Percentiles rank a stretch among this genome's conserved stretches.
These are phyloP conservation scores for Colletotrichum sidae DNA, from an alignment of 2,329 filamentous ascomycete species.

Conservation along the genomic window DNA sequence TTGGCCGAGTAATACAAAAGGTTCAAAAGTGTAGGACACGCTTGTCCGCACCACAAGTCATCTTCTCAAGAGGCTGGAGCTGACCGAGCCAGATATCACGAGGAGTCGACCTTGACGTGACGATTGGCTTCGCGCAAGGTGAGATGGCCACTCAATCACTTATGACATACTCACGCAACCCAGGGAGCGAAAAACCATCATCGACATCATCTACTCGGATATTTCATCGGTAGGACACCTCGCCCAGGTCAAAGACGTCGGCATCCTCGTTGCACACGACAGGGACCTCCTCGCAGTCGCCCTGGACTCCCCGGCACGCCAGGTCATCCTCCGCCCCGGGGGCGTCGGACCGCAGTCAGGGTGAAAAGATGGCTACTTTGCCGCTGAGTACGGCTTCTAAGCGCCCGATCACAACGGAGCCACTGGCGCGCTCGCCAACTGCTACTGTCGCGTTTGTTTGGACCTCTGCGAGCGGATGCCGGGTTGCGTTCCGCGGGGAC, in stretches of 20 bases:
- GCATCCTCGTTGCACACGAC: conserved; percentile 59
- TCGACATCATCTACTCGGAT: conserved; percentile 59
- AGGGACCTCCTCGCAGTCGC: conserved; percentile 63
- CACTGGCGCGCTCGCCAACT: conserved; percentile 57
- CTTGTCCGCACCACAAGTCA: no score
- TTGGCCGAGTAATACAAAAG: no score
- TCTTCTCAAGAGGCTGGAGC: neutral
- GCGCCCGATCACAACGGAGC: conserved; percentile 63
- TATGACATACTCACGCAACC: neutral
- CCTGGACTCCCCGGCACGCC: conserved; percentile 64
- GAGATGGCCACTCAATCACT: conserved; percentile 6
- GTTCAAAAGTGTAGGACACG: no score
- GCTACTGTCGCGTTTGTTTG: conserved; percentile 65
- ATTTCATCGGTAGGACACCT: conserved; percentile 55
- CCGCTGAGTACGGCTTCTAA: conserved; percentile 63
- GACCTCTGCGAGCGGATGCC: conserved; percentile 66
- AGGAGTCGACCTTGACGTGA: conserved; percentile 56
- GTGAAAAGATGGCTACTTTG: conserved; percentile 66
- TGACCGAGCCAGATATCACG: conserved; percentile 53
- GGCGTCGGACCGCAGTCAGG: conserved; percentile 62
- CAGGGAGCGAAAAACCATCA: conserved; percentile 60
- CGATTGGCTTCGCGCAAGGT: conserved; percentile 59
- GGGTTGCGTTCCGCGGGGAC: conserved; percentile 60
- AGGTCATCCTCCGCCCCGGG: conserved; percentile 64
- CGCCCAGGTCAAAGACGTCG: conserved; percentile 57